phyloP scores from a whole-genome alignment of 1,284 basidiomycete genomes.

The Ceratobasidium sp. region DNA sequence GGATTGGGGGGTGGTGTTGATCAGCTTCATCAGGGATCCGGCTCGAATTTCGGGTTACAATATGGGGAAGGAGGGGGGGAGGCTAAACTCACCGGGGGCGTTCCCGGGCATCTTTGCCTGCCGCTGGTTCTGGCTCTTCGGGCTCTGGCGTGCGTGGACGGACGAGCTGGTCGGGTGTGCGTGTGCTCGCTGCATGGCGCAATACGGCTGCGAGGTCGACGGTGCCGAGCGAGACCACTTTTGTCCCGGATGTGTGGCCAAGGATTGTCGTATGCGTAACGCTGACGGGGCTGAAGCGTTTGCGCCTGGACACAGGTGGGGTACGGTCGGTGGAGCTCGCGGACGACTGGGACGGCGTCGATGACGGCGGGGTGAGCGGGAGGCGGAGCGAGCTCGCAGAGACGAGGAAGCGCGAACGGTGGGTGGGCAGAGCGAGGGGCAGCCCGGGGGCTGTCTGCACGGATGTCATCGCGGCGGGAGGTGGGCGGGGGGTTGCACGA shows the following conservation, averaged over 20 bases:
- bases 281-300: slow-evolving; percentile 36
- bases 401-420: slow-evolving; percentile 32
- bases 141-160: slow-evolving; percentile 24
- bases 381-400: slow-evolving; percentile 27
- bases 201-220: slow-evolving; percentile 38
- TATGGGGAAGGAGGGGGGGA: too few species aligned
- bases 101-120: slow-evolving; percentile 30
- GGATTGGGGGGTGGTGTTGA: slow-evolving; percentile 6
- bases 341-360: not conserved
- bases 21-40: slow-evolving; percentile 15
- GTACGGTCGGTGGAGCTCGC: not conserved
- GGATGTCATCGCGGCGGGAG: slow-evolving; percentile 19
- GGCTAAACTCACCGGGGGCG: slow-evolving; percentile 20
- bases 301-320: slow-evolving; percentile 10
- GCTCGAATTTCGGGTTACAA: not conserved
- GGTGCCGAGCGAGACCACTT: slow-evolving; percentile 37
- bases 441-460: slow-evolving; percentile 30
- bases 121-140: slow-evolving; percentile 25
- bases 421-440: slow-evolving; percentile 6
- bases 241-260: not conserved
- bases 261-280: slow-evolving; percentile 34
- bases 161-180: slow-evolving; percentile 19
- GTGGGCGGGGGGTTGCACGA: slow-evolving; percentile 25
- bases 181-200: slow-evolving; percentile 22
- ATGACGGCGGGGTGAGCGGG: not conserved